phyloP scores from a whole-genome alignment of 208 protist genomes.

The Trypanosomatidae sp. region DNA sequence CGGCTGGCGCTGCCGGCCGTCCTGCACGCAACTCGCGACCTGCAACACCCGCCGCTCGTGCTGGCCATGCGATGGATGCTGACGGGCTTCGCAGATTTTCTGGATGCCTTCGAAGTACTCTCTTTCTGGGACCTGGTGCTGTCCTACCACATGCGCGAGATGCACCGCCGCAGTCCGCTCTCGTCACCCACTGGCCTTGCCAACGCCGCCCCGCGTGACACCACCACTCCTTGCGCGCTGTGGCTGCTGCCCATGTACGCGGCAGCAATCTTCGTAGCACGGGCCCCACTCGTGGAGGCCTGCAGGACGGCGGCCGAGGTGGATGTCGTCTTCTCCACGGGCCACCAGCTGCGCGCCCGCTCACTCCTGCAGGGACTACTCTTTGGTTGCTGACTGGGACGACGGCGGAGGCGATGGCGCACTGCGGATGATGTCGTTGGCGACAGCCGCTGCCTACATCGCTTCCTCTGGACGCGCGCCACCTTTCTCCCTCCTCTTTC shows the following conservation, averaged over 20 bases:
- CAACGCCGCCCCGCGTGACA: conserved; percentile 4
- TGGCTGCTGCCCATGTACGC: conserved; percentile 82
- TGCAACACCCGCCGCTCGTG: conserved; percentile 61
- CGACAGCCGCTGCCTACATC: no score
- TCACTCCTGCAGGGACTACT: conserved; percentile 72
- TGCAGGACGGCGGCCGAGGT: conserved; percentile 59
- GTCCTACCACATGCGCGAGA: conserved; percentile 74
- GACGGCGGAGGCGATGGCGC: background rate
- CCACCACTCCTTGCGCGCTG: conserved; percentile 52
- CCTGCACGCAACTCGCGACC: conserved; percentile 58
- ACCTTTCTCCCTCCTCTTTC: background rate
- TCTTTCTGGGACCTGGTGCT: conserved; percentile 83
- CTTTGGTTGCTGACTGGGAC: conserved; percentile 26
- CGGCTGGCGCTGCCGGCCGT: conserved; percentile 61
- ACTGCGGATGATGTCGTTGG: background rate
- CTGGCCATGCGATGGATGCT: conserved; percentile 84
- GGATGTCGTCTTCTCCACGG: conserved; percentile 57
- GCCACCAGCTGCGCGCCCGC: conserved; percentile 54
- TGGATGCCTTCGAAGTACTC: conserved; percentile 75
- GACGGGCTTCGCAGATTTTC: conserved; percentile 73
- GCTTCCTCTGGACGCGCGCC: background rate
- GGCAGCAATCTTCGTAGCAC: conserved; percentile 76
- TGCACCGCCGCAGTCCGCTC: conserved; percentile 47
- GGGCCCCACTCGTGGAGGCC: conserved; percentile 71
- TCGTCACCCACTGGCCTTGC: conserved; percentile 36